Evolutionary conservation across 495 filamentous ascomycete species (phyloP).

Genomic region (Xylaria intraflava): DNA sequence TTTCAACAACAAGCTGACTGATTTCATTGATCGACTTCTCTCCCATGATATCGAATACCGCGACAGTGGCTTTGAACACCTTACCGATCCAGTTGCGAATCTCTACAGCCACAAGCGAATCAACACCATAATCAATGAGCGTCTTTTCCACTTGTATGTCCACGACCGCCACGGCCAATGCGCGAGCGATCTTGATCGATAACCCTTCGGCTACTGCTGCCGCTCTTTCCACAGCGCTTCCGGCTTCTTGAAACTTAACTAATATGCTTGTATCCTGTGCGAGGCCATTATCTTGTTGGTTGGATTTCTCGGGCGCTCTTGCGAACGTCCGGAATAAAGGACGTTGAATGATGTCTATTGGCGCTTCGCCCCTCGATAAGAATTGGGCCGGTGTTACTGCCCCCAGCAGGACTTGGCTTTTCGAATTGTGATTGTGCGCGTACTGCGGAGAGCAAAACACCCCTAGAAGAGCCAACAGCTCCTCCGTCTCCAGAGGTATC

Average conservation of each 20-base stretch:
- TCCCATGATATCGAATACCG: constrained; percentile 45
- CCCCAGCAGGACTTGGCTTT: constrained; percentile 24
- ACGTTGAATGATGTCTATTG: constrained; percentile 15
- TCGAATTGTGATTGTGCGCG: constrained; percentile 7
- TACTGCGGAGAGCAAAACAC: constrained; percentile 32
- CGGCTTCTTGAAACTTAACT: no score
- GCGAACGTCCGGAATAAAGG: constrained; percentile 24
- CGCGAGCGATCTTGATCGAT: constrained; percentile 26
- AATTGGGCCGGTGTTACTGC: constrained; percentile 15
- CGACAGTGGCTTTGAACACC: constrained; percentile 37
- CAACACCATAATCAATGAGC: constrained; percentile 43
- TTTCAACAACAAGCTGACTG: constrained; percentile 8
- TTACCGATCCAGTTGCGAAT: constrained; percentile 48
- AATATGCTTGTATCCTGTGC: no score
- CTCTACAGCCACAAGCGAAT: constrained; percentile 54
- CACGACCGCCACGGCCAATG: constrained; percentile 29
- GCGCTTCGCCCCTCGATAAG: constrained; percentile 13
- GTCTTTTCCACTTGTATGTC: constrained; percentile 34
- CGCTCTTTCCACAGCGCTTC: no score
- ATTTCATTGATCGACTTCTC: constrained; percentile 20
- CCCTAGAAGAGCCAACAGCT: constrained; percentile 31
- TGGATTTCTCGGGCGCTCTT: no score
- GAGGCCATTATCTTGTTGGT: no score
- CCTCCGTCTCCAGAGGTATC: constrained; percentile 21
- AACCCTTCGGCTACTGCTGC: no score